Base-by-base conservation (phyloP, 257 asterid genomes). In the Agastache rugosa region DNA sequence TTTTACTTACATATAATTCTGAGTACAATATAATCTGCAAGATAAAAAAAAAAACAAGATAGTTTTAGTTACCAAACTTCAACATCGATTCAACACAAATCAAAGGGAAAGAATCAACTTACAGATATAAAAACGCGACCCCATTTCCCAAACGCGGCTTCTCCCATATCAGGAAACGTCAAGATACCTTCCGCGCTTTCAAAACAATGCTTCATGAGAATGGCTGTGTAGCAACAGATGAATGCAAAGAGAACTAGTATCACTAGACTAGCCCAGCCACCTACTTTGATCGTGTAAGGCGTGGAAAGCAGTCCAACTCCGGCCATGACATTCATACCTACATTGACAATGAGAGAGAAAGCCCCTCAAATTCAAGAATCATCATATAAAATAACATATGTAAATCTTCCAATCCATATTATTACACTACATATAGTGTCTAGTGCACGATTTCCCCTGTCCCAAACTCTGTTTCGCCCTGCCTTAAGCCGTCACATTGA, bases 101-200 rank as follows among this genome's bases (percentile, higher is more conserved):
- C n/a, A n/a, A n/a, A n/a, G n/a, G 17, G 5, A 6, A 45, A 16
- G 10, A n/a, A 8, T 53, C 41, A 45, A 8, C 94, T 69, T 83
- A 93, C 97, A 20, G 96, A 91, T 61, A 88, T 81, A 3, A 91
- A 42, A 82, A 94, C 73, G 61, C 97, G 97, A 11, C 97, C 97
- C 68, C 80, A 81, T 81, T 78, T 91, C 68, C 98, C 98, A 76
- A 91, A 88, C 8, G 98, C 97, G 42, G 97, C 98, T 79, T 88
- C 97, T 79, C 96, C 98, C 87, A 94, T 91, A 79, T 93, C 98
- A 45, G 97, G 93, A 83, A 85, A 92, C 4, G 97, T 88, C 51
- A 82, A 41, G 70, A 91, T 88, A 65, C 91, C 93, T 64, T 86
- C 84, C 56, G 69, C 81, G 81, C 91, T 87, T 70, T 93, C 96